Conservation (phyloP, 108 stramenopile species). For the Aurantiochytrium sp. region DNA sequence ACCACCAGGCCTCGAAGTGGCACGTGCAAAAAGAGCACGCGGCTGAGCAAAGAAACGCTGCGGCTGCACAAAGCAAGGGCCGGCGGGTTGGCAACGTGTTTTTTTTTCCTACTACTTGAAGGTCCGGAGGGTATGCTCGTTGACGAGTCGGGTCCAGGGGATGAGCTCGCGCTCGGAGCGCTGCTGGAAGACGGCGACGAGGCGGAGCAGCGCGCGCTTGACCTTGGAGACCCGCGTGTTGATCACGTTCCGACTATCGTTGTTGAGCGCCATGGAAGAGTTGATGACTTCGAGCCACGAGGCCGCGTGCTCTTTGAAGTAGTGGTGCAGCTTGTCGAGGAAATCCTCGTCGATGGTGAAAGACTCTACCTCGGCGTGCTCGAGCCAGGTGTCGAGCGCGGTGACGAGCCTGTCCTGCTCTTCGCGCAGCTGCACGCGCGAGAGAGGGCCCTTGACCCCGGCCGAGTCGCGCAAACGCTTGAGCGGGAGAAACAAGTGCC, state of each 20-base stretch:
- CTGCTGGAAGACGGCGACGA: neutral
- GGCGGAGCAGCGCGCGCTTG: neutral
- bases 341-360: neutral
- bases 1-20: no score
- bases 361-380: neutral
- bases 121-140: neutral
- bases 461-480: neutral
- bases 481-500: neutral
- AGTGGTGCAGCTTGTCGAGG: neutral
- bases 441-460: neutral
- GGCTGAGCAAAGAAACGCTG: no score
- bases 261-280: neutral
- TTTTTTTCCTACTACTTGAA: neutral
- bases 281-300: conserved; percentile 7
- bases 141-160: neutral
- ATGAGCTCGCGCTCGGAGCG: conserved; percentile 5
- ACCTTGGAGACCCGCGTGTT: neutral
- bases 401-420: neutral
- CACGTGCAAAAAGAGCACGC: no score
- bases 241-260: neutral
- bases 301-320: neutral
- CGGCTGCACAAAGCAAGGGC: no score
- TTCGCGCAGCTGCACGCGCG: neutral
- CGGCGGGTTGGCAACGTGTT: no score
- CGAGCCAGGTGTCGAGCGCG: neutral